A percentile compares a stretch with the other conserved stretches of the same genome.
Evolutionary conservation across 768 basidiomycete species (phyloP).

Genomic region (Kwoniella europaea): DNA sequence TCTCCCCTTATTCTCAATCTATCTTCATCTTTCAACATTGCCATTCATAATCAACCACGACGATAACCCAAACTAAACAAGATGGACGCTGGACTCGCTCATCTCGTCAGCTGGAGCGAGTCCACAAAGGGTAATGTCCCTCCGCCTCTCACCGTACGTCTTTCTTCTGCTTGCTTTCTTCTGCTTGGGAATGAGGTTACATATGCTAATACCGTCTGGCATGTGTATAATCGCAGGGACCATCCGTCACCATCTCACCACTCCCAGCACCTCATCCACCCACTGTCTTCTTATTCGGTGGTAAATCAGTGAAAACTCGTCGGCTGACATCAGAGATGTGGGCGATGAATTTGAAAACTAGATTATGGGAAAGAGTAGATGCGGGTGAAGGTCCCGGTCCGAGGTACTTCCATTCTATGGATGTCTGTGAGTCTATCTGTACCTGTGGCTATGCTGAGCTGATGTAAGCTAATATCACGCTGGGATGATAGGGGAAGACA

Average conservation of each 20-base stretch:
- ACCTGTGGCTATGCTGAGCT: background rate
- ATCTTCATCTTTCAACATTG: background rate
- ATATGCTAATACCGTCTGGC: background rate
- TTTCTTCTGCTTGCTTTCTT: background rate
- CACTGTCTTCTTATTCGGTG: conserved; percentile 64
- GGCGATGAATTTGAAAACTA: conserved; percentile 80
- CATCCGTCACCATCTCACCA: conserved; percentile 50
- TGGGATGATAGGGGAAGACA: conserved; percentile 68
- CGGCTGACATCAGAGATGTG: conserved; percentile 91
- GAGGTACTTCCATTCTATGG: conserved; percentile 93
- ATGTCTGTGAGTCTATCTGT: conserved; percentile 64
- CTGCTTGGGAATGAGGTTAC: background rate
- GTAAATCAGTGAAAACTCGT: conserved; percentile 81
- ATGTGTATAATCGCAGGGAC: conserved; percentile 33
- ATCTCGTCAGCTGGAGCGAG: conserved; percentile 52
- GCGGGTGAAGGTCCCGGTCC: conserved; percentile 67
- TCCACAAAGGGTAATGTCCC: conserved; percentile 53
- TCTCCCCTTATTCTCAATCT: background rate
- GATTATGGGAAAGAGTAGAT: conserved; percentile 76
- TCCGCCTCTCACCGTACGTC: conserved; percentile 52
- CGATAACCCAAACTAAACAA: conserved; percentile 12
- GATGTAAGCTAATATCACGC: background rate
- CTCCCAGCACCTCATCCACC: conserved; percentile 40
- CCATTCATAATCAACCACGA: background rate
- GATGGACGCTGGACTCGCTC: conserved; percentile 47